phyloP scores from a whole-genome alignment of 2,329 filamentous ascomycete genomes.

The Escovopsis sp. region DNA sequence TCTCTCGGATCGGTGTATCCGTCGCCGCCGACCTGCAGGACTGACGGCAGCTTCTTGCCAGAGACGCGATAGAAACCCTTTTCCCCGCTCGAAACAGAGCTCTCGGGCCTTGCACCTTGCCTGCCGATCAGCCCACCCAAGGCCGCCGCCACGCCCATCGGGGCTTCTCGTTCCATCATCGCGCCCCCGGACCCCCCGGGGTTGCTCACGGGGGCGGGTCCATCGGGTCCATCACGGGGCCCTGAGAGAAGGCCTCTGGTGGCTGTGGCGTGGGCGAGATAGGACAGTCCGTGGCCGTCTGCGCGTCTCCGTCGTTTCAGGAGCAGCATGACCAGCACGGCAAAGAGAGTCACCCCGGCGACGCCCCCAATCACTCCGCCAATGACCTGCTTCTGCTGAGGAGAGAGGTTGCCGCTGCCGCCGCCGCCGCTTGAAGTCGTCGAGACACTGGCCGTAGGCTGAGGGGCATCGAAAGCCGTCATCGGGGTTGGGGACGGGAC shows the following conservation, averaged over 20 bases:
- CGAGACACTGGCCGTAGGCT: no score
- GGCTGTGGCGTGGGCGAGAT: slow-evolving; percentile 21
- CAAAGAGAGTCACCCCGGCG: slow-evolving; percentile 42
- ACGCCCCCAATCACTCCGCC: slow-evolving; percentile 43
- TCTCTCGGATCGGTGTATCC: slow-evolving; percentile 40
- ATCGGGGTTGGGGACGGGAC: no score
- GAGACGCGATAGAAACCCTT: slow-evolving; percentile 50
- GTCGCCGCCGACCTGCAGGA: slow-evolving; percentile 46
- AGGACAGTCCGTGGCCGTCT: slow-evolving; percentile 27
- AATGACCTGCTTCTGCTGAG: slow-evolving; percentile 28
- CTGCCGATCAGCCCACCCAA: slow-evolving; percentile 32
- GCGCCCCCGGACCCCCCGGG: slow-evolving; percentile 5
- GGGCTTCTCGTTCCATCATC: slow-evolving; percentile 32
- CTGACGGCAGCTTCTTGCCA: slow-evolving; percentile 48
- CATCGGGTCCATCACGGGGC: slow-evolving; percentile 8
- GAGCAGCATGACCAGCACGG: slow-evolving; percentile 37
- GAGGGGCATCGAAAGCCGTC: no score
- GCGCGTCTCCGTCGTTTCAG: slow-evolving; percentile 41
- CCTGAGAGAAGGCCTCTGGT: slow-evolving; percentile 17
- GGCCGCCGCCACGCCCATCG: slow-evolving; percentile 30
- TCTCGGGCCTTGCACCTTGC: slow-evolving; percentile 15
- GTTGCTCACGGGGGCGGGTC: no score
- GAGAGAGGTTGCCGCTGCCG: slow-evolving; percentile 11
- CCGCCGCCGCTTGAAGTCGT: no score
- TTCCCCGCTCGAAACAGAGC: slow-evolving; percentile 27